Conservation (phyloP, 148 eudicot genomes). For the Cornus florida region DNA sequence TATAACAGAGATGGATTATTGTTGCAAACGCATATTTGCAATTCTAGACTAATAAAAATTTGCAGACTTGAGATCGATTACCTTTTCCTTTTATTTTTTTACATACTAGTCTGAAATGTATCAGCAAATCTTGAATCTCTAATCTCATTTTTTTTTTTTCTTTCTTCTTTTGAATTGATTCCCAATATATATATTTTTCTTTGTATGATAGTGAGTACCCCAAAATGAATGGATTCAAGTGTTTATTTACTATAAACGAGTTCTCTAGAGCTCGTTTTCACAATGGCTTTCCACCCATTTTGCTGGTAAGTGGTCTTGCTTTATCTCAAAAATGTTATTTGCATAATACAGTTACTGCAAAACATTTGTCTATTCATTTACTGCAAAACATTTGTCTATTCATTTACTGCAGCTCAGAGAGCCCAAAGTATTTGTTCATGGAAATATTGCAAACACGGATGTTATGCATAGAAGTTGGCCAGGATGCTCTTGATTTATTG, state of each 20-base stretch:
- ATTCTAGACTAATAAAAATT: not conserved
- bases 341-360: not conserved
- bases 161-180: too few species aligned
- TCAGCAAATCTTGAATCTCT: not conserved
- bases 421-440: too few species aligned
- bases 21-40: not conserved
- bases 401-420: constrained; percentile 55
- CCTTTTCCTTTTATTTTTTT: not conserved
- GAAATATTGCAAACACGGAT: too few species aligned
- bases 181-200: too few species aligned
- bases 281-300: constrained; percentile 64
- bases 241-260: too few species aligned
- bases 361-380: not conserved
- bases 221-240: too few species aligned
- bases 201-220: too few species aligned
- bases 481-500: too few species aligned
- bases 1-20: not conserved
- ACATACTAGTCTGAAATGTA: not conserved
- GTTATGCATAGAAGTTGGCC: too few species aligned
- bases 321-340: not conserved
- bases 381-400: too few species aligned
- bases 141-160: not conserved
- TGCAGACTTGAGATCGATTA: not conserved
- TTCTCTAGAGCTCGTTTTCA: too few species aligned
- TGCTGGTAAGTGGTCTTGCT: constrained; percentile 45